Evolutionary conservation across 78 protist species (phyloP), one percentile per base, ranked within the genome.

Genomic region (Dictyostelium purpureum): DNA sequence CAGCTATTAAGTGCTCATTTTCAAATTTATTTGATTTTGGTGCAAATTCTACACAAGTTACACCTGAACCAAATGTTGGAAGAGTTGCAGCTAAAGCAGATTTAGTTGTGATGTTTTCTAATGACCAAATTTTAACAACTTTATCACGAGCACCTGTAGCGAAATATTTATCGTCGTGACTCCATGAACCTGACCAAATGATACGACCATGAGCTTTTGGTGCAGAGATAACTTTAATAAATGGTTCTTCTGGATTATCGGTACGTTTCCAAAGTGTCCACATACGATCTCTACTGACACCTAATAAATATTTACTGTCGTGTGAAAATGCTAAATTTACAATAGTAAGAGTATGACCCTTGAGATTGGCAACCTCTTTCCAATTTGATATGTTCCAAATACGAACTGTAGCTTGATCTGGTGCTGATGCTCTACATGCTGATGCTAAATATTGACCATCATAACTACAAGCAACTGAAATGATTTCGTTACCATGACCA

Each of bases 141-240:
- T 91, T 91, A 71, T 91, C 95, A 65, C 95, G 79, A 18, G 95
- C 76, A 43, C 93, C 95, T 28, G 95, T 91, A 21, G 90, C 95
- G 77, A 91, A 82, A 19, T n/a, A 80, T 19, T 37, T 38, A 31
- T 91, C 90, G 40, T 82, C 83, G 26, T 80, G 70, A 18, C 83
- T 43, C 95, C 95, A 91, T 37, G 90, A 59, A 43, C 95, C 45
- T 2, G 87, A 73, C 95, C 95, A 91, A 37, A 91, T 79, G 38
- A 91, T 91, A 37, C 95, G 38, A n/a, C 85, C 95, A 31, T 91
- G 95, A 31, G 95, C 54, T 38, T 88, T 88, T 51, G 87, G 89
- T 14, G 47, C 67, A 26, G 54, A 21, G 18, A 75, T 31, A 28
- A 83, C 90, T 26, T 71, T 67, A 11, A 71, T 42, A 26, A 52